Base-by-base conservation (phyloP, 2,329 filamentous ascomycete genomes). In the Apiospora aurea region DNA sequence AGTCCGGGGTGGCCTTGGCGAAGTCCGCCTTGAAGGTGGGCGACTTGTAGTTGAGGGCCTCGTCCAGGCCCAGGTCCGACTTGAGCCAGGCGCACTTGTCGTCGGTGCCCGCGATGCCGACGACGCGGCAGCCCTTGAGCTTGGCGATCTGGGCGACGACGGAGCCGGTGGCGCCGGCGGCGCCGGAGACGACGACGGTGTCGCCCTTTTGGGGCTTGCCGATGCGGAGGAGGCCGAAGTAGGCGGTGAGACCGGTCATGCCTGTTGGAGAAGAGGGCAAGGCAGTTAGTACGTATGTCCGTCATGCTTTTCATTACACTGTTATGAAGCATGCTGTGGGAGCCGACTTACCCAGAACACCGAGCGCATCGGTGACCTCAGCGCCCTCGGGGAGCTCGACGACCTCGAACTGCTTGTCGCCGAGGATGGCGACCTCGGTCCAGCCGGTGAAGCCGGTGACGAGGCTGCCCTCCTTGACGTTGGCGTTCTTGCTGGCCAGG, bases 11-110 rank as follows among this genome's bases (percentile, higher is more conserved):
- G 24, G 96, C 86, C 72, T 93, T 87, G 75, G 85, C 82, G 71
- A 97, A 86, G 0, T 93, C 94, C 14, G 92, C 91, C 0, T 82
- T 79, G 0, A 93, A 88, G 76, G 87, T 89, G 84, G 96, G 93
- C 76, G 89, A 95, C 88, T 96, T 96, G 87, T 97, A 97, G 86
- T 97, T 96, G 85, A 96, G 96, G 11, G 91, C 94, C 21, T 75
- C 83, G 71, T 89, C 86, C 75, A 86, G 88, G 11, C 86, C 87
- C 1, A 89, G 83, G 77, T 87, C 84, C 71, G 85, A 82, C 61
- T 75, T 79, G 70, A 88, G 81, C 81, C 91, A 96, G 26, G 93
- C 89, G 34, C 95, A 86, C 85, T 97, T 97, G 78, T 93, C 91
- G 78, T 95, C 92, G 24, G 90, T 90, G 2, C 94, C 94, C 14